Conservation (phyloP, 768 basidiomycete genomes). For the Rubroboletus satanas region DNA sequence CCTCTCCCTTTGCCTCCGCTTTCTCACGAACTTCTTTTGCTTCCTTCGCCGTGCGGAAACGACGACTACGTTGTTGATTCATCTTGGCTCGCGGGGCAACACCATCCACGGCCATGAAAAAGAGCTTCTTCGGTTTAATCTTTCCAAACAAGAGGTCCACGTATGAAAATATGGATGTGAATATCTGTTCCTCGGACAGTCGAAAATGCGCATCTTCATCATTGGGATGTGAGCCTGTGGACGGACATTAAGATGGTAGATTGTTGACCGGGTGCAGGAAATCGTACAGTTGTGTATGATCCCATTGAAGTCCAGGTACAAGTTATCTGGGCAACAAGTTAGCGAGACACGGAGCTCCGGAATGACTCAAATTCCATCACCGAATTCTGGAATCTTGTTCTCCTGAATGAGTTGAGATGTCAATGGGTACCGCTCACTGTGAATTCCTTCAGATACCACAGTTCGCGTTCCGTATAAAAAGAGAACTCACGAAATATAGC, state of each 20-base stretch:
- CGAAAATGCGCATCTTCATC: conserved; percentile 96
- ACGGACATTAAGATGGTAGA: background rate
- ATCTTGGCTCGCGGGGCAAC: conserved; percentile 98
- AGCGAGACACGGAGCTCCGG: conserved; percentile 1
- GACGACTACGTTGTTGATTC: conserved; percentile 95
- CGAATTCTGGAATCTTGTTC: conserved; percentile 99
- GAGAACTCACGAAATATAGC: conserved; percentile 81
- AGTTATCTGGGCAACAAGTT: conserved; percentile 55
- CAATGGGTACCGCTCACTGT: conserved; percentile 93
- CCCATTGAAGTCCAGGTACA: conserved; percentile 93
- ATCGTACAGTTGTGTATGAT: conserved; percentile 80
- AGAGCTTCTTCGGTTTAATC: conserved; percentile 96
- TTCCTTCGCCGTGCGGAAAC: conserved; percentile 94
- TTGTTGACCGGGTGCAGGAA: background rate
- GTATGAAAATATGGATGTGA: conserved; percentile 94
- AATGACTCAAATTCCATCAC: conserved; percentile 37
- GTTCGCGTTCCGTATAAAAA: background rate
- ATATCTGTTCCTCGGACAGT: conserved; percentile 94
- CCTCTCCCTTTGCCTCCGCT: conserved; percentile 85
- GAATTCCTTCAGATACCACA: conserved; percentile 10
- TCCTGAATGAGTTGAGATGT: conserved; percentile 97
- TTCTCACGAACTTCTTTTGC: conserved; percentile 82
- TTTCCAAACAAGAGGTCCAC: conserved; percentile 95
- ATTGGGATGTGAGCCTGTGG: conserved; percentile 85
- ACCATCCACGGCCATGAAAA: conserved; percentile 98